Evolutionary conservation across 345 rosid genomes (phyloP).

Genomic region (Noccaea bulbosa): DNA sequence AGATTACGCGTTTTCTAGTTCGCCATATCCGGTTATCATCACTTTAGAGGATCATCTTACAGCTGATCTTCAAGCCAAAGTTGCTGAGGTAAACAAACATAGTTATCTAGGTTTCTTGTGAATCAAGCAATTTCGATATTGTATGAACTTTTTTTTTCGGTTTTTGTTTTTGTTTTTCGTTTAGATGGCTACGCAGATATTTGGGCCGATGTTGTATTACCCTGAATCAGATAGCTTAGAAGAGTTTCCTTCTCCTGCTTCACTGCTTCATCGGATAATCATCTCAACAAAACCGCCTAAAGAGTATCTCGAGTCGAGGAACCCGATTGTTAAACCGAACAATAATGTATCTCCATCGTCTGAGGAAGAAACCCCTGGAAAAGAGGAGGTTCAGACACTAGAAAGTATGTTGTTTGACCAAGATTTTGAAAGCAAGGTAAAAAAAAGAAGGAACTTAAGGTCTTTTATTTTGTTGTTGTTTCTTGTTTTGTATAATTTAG

Average conservation of each 20-base stretch:
- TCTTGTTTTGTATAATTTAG: slow-evolving; percentile 12
- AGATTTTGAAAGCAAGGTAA: slow-evolving; percentile 51
- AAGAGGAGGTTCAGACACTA: slow-evolving; percentile 39
- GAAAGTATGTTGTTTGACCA: slow-evolving; percentile 36
- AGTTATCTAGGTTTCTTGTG: slow-evolving; percentile 4
- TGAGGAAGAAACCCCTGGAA: slow-evolving; percentile 51
- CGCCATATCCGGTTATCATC: slow-evolving; percentile 86
- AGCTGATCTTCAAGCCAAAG: slow-evolving; percentile 88
- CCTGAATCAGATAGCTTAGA: slow-evolving; percentile 65
- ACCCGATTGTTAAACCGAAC: slow-evolving; percentile 43
- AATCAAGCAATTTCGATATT: background rate
- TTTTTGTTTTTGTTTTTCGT: background rate
- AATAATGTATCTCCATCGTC: slow-evolving; percentile 44
- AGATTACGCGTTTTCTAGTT: slow-evolving; percentile 71
- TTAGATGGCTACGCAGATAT: slow-evolving; percentile 75
- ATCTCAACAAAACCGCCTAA: slow-evolving; percentile 95
- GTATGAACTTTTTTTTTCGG: background rate
- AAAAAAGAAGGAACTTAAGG: background rate
- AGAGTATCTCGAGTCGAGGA: slow-evolving; percentile 69
- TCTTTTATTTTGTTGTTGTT: background rate
- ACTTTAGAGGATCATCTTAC: slow-evolving; percentile 97
- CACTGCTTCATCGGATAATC: slow-evolving; percentile 65
- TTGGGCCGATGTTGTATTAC: slow-evolving; percentile 67
- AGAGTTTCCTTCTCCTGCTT: slow-evolving; percentile 88
- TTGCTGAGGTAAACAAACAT: slow-evolving; percentile 63